Percentiles rank a stretch among this genome's conserved stretches.
These are phyloP conservation scores for Zhuliangozyma parablackwelliae DNA, from an alignment of 1,139 yeast species.

Conservation along the genomic window DNA sequence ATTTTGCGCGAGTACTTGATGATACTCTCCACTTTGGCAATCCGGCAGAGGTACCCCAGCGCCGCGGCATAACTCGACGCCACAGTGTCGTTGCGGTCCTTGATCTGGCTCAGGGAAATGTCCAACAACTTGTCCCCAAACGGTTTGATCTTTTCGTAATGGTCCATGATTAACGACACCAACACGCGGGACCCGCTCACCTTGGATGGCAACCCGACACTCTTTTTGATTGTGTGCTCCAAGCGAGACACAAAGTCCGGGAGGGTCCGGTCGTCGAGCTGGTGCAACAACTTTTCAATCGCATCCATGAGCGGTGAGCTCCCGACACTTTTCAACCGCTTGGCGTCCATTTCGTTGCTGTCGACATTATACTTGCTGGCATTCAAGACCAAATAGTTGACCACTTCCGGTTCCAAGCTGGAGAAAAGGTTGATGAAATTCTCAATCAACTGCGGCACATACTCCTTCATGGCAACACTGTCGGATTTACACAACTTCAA, in stretches of 20 bases:
- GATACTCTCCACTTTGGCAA: slow-evolving; percentile 52
- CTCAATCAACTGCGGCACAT: slow-evolving; percentile 63
- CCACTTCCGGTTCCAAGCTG: slow-evolving; percentile 84
- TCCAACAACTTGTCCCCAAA: slow-evolving; percentile 61
- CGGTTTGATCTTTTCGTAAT: slow-evolving; percentile 50
- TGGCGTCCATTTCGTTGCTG: slow-evolving; percentile 69
- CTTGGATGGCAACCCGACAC: slow-evolving; percentile 89
- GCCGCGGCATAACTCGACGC: slow-evolving; percentile 76
- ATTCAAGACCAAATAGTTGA: slow-evolving; percentile 80
- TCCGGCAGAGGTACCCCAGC: slow-evolving; percentile 72
- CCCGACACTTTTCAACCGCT: slow-evolving; percentile 68
- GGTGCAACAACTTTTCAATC: slow-evolving; percentile 63
- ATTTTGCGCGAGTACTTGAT: slow-evolving; percentile 52
- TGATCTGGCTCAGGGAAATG: slow-evolving; percentile 54
- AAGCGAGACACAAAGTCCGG: slow-evolving; percentile 48
- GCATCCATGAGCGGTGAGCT: slow-evolving; percentile 89
- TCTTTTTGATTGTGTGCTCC: slow-evolving; percentile 50
- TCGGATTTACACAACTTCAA: slow-evolving; percentile 67
- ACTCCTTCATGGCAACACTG: slow-evolving; percentile 55
- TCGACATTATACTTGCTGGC: slow-evolving; percentile 84
- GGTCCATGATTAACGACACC: slow-evolving; percentile 58
- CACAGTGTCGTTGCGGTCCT: slow-evolving; percentile 69
- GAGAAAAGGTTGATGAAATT: slow-evolving; percentile 74
- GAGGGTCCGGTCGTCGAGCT: slow-evolving; percentile 50
- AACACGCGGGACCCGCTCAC: slow-evolving; percentile 81